phyloP scores from a whole-genome alignment of 352 stramenopile species.

The Phytophthora cryptogea region DNA sequence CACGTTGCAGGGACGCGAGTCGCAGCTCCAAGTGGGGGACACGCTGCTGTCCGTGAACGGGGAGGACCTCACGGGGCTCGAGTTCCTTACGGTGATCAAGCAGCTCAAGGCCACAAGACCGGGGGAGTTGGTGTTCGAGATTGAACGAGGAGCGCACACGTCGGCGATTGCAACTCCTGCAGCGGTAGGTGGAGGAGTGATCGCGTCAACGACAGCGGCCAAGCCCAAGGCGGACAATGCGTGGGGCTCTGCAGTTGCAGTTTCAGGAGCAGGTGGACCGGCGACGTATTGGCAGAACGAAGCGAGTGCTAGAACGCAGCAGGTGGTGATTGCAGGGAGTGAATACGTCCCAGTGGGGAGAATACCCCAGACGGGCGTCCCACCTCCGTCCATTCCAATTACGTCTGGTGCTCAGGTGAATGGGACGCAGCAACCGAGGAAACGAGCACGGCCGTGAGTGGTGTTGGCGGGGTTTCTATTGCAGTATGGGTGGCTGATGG shows the following conservation, averaged over 20 bases:
- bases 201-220: not conserved
- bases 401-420: not conserved
- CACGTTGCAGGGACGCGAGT: constrained; percentile 48
- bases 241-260: not conserved
- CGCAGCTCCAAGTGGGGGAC: constrained; percentile 58
- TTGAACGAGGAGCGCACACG: constrained; percentile 39
- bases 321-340: not conserved
- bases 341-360: not conserved
- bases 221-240: not conserved
- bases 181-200: not conserved
- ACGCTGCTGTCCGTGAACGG: constrained; percentile 74
- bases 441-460: constrained; percentile 53
- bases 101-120: constrained; percentile 58
- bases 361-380: constrained; percentile 8
- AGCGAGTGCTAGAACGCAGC: not conserved
- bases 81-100: constrained; percentile 61
- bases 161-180: not conserved
- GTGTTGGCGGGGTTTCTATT: not conserved
- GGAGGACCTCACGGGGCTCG: constrained; percentile 46
- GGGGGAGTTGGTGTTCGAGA: constrained; percentile 59
- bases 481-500: not conserved
- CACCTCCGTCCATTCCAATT: constrained; percentile 11
- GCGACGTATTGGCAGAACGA: constrained; percentile 11
- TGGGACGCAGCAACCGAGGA: constrained; percentile 33
- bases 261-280: not conserved